Percentiles rank a stretch among this genome's conserved stretches.
Evolutionary conservation across 768 basidiomycete species (phyloP).

Genomic region (Suillus occidentalis): DNA sequence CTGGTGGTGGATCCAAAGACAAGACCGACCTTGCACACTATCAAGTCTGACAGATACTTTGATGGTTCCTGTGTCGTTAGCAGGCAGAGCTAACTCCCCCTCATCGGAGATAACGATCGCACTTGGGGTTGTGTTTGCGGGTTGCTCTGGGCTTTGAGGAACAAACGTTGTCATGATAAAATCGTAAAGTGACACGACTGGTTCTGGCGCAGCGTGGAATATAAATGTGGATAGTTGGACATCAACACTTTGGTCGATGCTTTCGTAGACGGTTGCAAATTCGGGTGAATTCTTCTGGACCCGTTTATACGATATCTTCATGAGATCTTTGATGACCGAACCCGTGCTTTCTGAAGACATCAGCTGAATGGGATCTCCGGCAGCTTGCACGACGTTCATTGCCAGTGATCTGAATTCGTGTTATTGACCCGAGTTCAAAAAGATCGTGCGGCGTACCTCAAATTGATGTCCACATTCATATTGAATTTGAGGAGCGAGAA

Average conservation of each 20-base stretch:
- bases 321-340: conserved; percentile 57
- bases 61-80: conserved; percentile 54
- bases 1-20: not conserved
- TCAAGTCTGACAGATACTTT: conserved; percentile 81
- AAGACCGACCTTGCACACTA: conserved; percentile 68
- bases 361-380: conserved; percentile 54
- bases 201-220: conserved; percentile 85
- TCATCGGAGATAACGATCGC: conserved; percentile 8
- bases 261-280: conserved; percentile 74
- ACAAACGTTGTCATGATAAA: conserved; percentile 98
- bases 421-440: conserved; percentile 11
- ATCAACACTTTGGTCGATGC: conserved; percentile 86
- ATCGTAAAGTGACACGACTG: conserved; percentile 88
- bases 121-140: conserved; percentile 11
- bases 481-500: conserved; percentile 81
- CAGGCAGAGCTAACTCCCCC: conserved; percentile 6
- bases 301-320: conserved; percentile 75
- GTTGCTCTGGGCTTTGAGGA: conserved; percentile 34
- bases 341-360: conserved; percentile 58
- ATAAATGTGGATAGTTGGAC: conserved; percentile 89
- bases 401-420: conserved; percentile 58
- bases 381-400: conserved; percentile 68
- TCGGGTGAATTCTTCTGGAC: conserved; percentile 87
- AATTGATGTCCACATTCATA: conserved; percentile 81
- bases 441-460: conserved; percentile 51